A percentile compares a stretch with the other conserved stretches of the same genome.
phyloP scores from a whole-genome alignment of 1,139 yeast species.

The Pichia norvegensis region DNA sequence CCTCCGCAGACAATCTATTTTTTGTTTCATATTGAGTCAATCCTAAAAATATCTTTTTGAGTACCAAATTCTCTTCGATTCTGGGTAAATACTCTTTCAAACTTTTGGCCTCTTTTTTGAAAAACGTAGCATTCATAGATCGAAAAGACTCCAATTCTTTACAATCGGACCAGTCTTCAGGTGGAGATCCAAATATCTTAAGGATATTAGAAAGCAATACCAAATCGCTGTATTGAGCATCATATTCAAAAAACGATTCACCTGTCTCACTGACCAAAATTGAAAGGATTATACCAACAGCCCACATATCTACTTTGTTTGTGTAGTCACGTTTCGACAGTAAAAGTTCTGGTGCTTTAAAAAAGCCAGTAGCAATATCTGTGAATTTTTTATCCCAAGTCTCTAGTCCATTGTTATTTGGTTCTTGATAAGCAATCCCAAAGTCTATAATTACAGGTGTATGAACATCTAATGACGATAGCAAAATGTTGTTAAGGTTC shows the following conservation, averaged over 20 bases:
- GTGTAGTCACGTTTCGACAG: constrained; percentile 61
- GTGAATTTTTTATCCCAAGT: constrained; percentile 41
- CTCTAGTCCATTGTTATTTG: constrained; percentile 39
- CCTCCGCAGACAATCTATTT: constrained; percentile 29
- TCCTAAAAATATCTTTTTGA: constrained; percentile 25
- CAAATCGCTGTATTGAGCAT: constrained; percentile 49
- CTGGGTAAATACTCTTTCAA: constrained; percentile 31
- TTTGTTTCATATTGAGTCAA: constrained; percentile 37
- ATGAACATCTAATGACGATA: constrained; percentile 21
- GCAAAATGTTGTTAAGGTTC: constrained; percentile 71
- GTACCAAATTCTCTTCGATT: constrained; percentile 15
- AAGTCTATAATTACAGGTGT: constrained; percentile 58
- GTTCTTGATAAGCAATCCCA: constrained; percentile 53
- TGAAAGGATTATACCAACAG: constrained; percentile 62
- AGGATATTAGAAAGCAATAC: constrained; percentile 58
- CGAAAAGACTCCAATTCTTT: constrained; percentile 33
- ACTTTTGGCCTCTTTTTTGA: constrained; percentile 28
- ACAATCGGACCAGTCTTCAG: constrained; percentile 43
- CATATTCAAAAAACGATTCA: constrained; percentile 35
- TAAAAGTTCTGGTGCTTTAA: constrained; percentile 79
- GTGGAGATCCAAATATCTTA: constrained; percentile 63
- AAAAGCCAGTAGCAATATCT: constrained; percentile 71
- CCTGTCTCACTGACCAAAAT: constrained; percentile 46
- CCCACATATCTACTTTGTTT: constrained; percentile 71
- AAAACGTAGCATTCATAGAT: constrained; percentile 31